Conservation (phyloP, 441 rosid genomes). For the Bocquillonia castaneifolia region DNA sequence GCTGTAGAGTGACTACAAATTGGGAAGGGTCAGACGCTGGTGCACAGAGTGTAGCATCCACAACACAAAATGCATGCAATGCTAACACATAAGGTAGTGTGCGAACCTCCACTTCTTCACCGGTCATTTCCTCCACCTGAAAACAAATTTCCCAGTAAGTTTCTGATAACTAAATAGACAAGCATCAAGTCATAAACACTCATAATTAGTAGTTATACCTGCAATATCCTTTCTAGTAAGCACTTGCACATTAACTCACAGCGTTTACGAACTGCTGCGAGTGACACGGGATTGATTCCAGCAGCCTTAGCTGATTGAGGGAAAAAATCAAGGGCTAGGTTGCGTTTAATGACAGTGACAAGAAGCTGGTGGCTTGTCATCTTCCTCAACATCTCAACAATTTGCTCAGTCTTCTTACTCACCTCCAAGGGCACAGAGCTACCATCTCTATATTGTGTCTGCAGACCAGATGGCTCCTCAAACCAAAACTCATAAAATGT, state of each 20-base stretch:
- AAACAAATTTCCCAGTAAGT: conserved; percentile 17
- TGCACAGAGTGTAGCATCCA: conserved; percentile 89
- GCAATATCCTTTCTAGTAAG: conserved; percentile 90
- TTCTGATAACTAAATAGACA: conserved; percentile 21
- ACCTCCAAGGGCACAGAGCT: conserved; percentile 92
- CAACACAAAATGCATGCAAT: conserved; percentile 92
- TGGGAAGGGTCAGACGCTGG: conserved; percentile 93
- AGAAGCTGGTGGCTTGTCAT: conserved; percentile 86
- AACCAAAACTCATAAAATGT: conserved; percentile 99
- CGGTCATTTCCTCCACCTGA: conserved; percentile 87
- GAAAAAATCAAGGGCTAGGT: conserved; percentile 88
- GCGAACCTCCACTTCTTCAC: conserved; percentile 56
- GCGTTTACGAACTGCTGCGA: conserved; percentile 84
- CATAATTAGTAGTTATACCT: conserved; percentile 49
- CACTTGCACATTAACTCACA: conserved; percentile 97
- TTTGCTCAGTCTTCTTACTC: conserved; percentile 91
- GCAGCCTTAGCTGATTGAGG: conserved; percentile 96
- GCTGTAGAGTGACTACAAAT: conserved; percentile 87
- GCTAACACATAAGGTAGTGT: conserved; percentile 82
- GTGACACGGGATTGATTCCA: conserved; percentile 83
- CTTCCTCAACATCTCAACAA: conserved; percentile 76
- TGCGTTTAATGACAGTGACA: conserved; percentile 80
- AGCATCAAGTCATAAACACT: conserved; percentile 17
- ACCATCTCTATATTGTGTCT: conserved; percentile 69
- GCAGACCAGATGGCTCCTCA: conserved; percentile 79